Evolutionary conservation across 441 rosid genomes (phyloP).

Genomic region (Biscutella laevigata): DNA sequence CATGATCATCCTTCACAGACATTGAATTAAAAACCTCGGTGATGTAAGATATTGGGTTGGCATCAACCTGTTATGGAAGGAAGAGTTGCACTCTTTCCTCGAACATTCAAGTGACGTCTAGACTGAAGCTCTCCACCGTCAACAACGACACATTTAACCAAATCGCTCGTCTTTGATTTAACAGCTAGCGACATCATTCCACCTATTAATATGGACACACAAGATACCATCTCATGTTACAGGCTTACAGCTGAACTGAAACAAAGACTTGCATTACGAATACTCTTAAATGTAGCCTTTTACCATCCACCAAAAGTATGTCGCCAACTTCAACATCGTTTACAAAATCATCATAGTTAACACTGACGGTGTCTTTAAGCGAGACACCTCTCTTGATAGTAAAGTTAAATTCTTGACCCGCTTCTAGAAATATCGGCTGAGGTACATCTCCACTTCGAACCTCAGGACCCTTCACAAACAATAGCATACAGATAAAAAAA

Average conservation of each 20-base stretch:
- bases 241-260: neutral
- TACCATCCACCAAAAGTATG: constrained; percentile 84
- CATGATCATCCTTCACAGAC: constrained; percentile 8
- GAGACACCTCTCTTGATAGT: constrained; percentile 76
- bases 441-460: constrained; percentile 98
- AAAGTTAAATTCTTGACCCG: constrained; percentile 87
- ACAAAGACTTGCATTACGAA: neutral
- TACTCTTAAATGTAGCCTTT: constrained; percentile 13
- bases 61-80: constrained; percentile 85
- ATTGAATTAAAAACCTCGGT: neutral
- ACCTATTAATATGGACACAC: constrained; percentile 39
- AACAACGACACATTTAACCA: constrained; percentile 64
- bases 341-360: constrained; percentile 87
- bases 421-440: constrained; percentile 58
- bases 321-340: constrained; percentile 88
- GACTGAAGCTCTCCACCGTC: constrained; percentile 95
- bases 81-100: constrained; percentile 89
- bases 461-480: constrained; percentile 73
- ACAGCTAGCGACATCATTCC: constrained; percentile 97
- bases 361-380: constrained; percentile 71
- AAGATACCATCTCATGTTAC: neutral
- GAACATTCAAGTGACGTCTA: constrained; percentile 91
- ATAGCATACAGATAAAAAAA: neutral
- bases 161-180: constrained; percentile 62
- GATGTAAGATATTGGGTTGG: neutral